These are phyloP conservation scores for Rubia tinctorum DNA, from an alignment of 305 asterid species.

Conservation along the genomic window DNA sequence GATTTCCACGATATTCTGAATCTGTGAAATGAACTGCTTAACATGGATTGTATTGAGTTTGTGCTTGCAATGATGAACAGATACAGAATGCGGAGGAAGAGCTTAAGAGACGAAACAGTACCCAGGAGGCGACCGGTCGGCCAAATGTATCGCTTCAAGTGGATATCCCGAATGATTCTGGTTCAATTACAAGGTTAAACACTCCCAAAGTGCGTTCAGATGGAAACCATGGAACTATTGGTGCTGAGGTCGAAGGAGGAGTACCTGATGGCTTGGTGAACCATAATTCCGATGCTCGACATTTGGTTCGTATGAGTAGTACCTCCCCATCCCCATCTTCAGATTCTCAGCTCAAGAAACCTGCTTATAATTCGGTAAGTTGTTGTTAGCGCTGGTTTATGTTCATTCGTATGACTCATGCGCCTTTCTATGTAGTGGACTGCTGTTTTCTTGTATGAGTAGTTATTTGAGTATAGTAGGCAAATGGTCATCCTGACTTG, in stretches of 20 bases:
- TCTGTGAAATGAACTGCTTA: background rate
- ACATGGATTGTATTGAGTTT: background rate
- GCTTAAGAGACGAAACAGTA: conserved; percentile 53
- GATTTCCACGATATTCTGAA: background rate
- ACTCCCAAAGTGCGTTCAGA: conserved; percentile 75
- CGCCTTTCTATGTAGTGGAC: background rate
- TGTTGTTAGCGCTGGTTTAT: background rate
- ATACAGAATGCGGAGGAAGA: conserved; percentile 85
- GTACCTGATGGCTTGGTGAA: conserved; percentile 58
- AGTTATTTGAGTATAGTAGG: background rate
- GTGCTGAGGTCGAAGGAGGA: conserved; percentile 57
- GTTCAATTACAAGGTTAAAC: conserved; percentile 61
- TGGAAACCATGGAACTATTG: conserved; percentile 55
- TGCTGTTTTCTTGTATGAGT: background rate
- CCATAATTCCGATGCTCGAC: conserved; percentile 50
- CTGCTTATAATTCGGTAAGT: conserved; percentile 51
- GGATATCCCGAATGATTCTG: conserved; percentile 72
- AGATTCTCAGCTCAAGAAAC: conserved; percentile 68
- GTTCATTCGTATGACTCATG: background rate
- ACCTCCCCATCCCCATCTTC: conserved; percentile 79
- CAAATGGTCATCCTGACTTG: background rate
- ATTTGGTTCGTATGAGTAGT: conserved; percentile 60
- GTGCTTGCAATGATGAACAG: conserved; percentile 32
- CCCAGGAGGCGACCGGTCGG: conserved; percentile 48
- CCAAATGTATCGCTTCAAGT: conserved; percentile 66